phyloP scores from a whole-genome alignment of 768 basidiomycete genomes.

The Macrolepiota dolichaula region DNA sequence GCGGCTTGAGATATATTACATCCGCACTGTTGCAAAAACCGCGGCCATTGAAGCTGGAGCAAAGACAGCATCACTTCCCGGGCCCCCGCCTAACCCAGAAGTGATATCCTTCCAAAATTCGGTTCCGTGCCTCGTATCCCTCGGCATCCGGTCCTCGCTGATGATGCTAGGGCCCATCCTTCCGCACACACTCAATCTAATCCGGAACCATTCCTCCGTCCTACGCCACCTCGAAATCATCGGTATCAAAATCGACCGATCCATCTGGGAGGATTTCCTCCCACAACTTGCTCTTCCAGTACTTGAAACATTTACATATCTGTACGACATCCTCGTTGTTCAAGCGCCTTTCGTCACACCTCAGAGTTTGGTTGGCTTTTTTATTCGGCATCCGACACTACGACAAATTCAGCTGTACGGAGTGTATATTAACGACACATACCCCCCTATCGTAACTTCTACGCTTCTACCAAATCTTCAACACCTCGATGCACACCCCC shows the following conservation, averaged over 20 bases:
- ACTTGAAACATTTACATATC: neutral
- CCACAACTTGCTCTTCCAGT: neutral
- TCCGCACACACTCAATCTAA: slow-evolving; percentile 1
- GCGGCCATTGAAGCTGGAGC: too few species aligned
- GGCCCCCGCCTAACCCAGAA: neutral
- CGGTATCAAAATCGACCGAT: neutral
- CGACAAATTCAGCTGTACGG: neutral
- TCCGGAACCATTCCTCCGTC: neutral
- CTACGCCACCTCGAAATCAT: neutral
- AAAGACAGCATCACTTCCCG: too few species aligned
- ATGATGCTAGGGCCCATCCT: slow-evolving; percentile 3
- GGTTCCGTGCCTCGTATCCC: neutral
- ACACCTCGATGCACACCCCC: neutral
- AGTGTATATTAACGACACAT: neutral
- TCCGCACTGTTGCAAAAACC: too few species aligned
- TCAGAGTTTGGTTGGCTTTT: neutral
- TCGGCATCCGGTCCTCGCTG: neutral
- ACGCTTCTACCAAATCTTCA: neutral
- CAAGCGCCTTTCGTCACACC: neutral
- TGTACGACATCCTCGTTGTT: neutral
- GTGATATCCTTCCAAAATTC: neutral
- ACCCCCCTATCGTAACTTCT: neutral
- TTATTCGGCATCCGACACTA: neutral
- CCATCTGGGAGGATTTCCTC: neutral
- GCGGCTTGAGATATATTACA: neutral